phyloP scores from a whole-genome alignment of 169 alveolate species.

The Cryptosporidium muris region DNA sequence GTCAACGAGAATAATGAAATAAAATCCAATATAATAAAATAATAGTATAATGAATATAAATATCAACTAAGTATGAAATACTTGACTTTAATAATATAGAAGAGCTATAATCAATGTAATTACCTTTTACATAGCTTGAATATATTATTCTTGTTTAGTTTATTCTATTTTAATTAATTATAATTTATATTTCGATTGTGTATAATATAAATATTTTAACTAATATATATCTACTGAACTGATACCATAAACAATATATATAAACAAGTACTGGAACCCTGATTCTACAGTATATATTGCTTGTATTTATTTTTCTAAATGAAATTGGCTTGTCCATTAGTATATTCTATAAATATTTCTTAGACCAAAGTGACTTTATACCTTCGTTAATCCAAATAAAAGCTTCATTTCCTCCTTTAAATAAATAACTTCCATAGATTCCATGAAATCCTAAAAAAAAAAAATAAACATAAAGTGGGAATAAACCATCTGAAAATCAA shows the following conservation, averaged over 20 bases:
- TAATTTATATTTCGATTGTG: too few relatives aligned
- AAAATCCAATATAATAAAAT: too few relatives aligned
- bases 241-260: too few relatives aligned
- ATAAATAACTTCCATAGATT: constrained; percentile 39
- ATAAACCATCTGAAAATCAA: too few relatives aligned
- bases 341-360: too few relatives aligned
- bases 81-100: neutral
- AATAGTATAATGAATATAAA: neutral
- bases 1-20: too few relatives aligned
- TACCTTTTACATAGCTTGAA: neutral
- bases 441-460: constrained; percentile 56
- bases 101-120: neutral
- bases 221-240: too few relatives aligned
- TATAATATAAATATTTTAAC: too few relatives aligned
- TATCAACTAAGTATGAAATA: neutral
- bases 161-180: too few relatives aligned
- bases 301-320: neutral
- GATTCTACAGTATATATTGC: neutral
- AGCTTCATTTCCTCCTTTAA: constrained; percentile 37
- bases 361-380: neutral
- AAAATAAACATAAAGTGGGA: neutral
- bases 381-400: constrained; percentile 25
- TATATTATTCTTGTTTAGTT: neutral
- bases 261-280: too few relatives aligned
- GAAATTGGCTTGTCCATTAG: too few relatives aligned